Base-by-base conservation (phyloP, 1,284 basidiomycete species). In the Trametes polyzona region DNA sequence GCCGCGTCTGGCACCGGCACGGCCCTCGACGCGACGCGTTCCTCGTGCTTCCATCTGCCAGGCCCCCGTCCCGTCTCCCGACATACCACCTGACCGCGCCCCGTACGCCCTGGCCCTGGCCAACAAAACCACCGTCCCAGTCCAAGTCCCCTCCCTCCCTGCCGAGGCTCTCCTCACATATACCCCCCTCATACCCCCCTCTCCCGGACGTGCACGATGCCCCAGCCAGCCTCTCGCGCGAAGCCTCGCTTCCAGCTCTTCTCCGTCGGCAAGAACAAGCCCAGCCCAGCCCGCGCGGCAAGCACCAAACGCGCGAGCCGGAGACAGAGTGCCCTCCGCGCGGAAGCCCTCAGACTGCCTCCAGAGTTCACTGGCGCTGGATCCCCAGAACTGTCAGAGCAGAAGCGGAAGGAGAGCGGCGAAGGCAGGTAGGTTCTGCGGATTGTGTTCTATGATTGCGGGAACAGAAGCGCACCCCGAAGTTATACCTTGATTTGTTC, bases 181-280 rank as follows among this genome's bases (percentile, higher is more conserved):
- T 33, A 47, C 52, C 43, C 47, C 27, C 33, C 12, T 6, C 54
- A 44, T 40, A 33, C 41, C 40, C 43, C 4, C 48, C 46, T 23
- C 32, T n/a, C n/a, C n/a, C n/a, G n/a, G 36, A 21, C 43, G 27
- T 8, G 36, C 30, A 19, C 12, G 12, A 40, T 42, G 32, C 39
- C 44, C 32, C 47, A 24, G n/a, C 17, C 48, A 24, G 21, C 40
- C 37, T 14, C 59, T 3, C 35, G 43, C n/a, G 21, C 46, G 7
- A 57, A 57, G 29, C 27, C 51, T 17, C 57, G 57, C 39, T 50
- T 50, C 37, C 36, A 17, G 30, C 50, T 56, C 49, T 61, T 61
- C 56, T 52, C 23, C 41, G 59, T 61, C 6, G 59, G 59, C 32
- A 52, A 27, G 50, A 49, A 46, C 56, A 61, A 58, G 50, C 16